phyloP scores from a whole-genome alignment of 805 yeast species.

The Komagataella mondaviorum region DNA sequence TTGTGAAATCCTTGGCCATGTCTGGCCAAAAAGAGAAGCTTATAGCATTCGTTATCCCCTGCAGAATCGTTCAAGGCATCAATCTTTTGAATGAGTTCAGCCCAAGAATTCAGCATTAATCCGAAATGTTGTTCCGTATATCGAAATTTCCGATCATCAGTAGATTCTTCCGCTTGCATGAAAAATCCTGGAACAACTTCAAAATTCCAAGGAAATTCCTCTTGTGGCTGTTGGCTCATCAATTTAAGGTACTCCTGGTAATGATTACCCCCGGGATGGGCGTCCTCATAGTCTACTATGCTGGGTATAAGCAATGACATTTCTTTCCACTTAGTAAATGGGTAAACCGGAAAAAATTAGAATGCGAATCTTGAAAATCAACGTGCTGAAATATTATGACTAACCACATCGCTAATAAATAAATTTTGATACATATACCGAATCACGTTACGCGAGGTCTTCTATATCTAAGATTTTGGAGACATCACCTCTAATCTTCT shows the following conservation, averaged over 20 bases:
- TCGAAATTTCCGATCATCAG: constrained; percentile 34
- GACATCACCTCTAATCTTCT: not conserved
- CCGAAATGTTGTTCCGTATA: constrained; percentile 31
- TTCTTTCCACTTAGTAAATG: not conserved
- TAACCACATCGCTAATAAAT: not conserved
- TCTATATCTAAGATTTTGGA: not conserved
- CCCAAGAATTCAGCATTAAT: constrained; percentile 26
- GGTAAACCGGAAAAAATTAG: not conserved
- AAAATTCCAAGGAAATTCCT: constrained; percentile 23
- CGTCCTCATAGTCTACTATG: not conserved
- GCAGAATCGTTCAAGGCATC: constrained; percentile 21
- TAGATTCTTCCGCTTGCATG: constrained; percentile 26
- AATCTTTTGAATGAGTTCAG: constrained; percentile 18
- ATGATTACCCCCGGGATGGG: not conserved
- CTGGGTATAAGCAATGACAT: not conserved
- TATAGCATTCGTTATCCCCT: constrained; percentile 24
- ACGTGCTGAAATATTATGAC: not conserved
- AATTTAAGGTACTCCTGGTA: not conserved
- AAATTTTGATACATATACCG: not conserved
- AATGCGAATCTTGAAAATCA: not conserved
- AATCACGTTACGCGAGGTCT: not conserved
- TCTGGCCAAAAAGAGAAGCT: constrained; percentile 41
- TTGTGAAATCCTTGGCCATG: constrained; percentile 68
- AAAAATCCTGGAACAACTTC: constrained; percentile 37
- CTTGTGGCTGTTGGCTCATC: not conserved